Base-by-base conservation (phyloP, 2,329 filamentous ascomycete genomes). In the Coniochaeta pulveracea region DNA sequence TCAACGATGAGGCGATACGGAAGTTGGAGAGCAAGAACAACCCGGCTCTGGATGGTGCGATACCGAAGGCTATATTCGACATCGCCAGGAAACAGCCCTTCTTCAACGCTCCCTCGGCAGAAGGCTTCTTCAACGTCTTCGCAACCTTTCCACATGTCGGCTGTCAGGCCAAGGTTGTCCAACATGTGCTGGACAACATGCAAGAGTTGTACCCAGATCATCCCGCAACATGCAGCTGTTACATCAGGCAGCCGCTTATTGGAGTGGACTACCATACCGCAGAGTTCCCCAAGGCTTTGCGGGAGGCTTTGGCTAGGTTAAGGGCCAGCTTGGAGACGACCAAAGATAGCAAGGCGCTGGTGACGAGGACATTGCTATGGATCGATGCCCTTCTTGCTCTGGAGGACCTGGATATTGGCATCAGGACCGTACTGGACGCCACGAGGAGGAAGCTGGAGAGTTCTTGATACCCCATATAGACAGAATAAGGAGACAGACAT, bases 41-140 rank as follows among this genome's bases (percentile, higher is more conserved):
- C 30, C 86, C 89, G 4, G 85, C 85, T 8, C 67, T 95, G 41
- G 84, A 82, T 39, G 91, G 91, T n/a, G 91, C 85, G 11, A 94
- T 98, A 44, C 88, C 91, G 2, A 72, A 86, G 36, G 86, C 89
- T 24, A 84, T 98, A 30, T 95, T 94, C 49, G 85, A 94, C 48
- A 76, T 85, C 15, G 80, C 86, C 5, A 76, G 77, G 60, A 85
- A 81, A 53, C 79, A 94, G 47, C 72, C 81, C 34, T 76, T 82
- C 43, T 76, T 79, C 51, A 72, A 71, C 38, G 57, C 76, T 2
- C 60, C 64, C 1, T 66, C 85, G 6, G 85, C 76, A 3, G 76
- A 80, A 47, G 61, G 70, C 15, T 94, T 95, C 57, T 96, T 91
- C 56, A 64, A 81, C 47, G 71, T 93, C 59, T 81, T 93, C 42